Evolutionary conservation across 2,329 filamentous ascomycete species (phyloP), one percentile per base, ranked within the genome.

Genomic region (Knoxdaviesia proteae): DNA sequence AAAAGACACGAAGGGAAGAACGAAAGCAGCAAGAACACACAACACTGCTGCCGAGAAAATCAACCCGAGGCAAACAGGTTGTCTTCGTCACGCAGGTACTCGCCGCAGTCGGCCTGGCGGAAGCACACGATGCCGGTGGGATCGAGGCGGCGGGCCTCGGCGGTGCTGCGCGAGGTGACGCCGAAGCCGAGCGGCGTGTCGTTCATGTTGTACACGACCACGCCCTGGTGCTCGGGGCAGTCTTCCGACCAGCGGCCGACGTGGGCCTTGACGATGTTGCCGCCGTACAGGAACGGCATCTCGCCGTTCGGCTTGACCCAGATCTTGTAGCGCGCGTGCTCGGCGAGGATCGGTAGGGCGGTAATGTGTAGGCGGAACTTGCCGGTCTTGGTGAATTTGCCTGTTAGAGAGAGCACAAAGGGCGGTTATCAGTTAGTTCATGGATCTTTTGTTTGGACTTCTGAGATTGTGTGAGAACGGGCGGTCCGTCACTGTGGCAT

Each of bases 261-360:
- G 53, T 71, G 68, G 6, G 68, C 68, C 57, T 71, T 71, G 51
- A 92, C 74, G 42, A 93, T 69, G 59, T 96, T 87, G 45, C 84
- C 83, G 42, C 90, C 90, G 61, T 96, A 98, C 39, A 98, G 64
- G 59, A 93, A 96, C 1, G 90, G 88, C 86, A 94, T 94, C 55
- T 92, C 87, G 50, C 90, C 90, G 61, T 96, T 96, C 46, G 78
- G 73, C 62, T 92, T 92, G 51, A 98, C 79, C 86, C 87, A 96
- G 52, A 96, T 77, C 74, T 96, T 96, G 64, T 94, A 93, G 46
- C 90, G 71, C 38, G 88, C 88, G 59, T 94, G 84, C 49, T 84
- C 80, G 45, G 87, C 82, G 50, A 98, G 80, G 48, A 94, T 74
- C 48, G 86, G 80, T 45, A 98, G 68, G 11, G 71, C 82, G 1